Conservation (phyloP, 2,329 filamentous ascomycete species). For the Tolypocladium ophioglossoides region DNA sequence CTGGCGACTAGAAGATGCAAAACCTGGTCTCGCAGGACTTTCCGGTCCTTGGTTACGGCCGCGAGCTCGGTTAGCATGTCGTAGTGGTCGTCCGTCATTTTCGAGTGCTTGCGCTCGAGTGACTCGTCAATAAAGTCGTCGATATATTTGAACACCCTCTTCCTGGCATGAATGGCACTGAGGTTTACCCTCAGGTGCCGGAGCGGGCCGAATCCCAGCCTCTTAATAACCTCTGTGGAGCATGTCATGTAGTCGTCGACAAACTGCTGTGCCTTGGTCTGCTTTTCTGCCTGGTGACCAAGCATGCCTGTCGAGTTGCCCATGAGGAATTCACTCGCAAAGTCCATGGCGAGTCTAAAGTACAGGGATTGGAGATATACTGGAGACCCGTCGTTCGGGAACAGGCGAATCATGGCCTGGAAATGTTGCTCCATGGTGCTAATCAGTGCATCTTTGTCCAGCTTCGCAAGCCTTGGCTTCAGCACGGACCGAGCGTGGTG, state of each 20-base stretch:
- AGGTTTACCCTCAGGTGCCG: constrained; percentile 16
- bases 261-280: constrained; percentile 22
- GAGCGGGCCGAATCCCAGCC: constrained; percentile 21
- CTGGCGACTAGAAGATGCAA: constrained; percentile 33
- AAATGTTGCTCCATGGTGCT: constrained; percentile 23
- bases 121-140: constrained; percentile 32
- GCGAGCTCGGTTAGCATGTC: constrained; percentile 41
- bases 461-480: constrained; percentile 20
- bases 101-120: constrained; percentile 8
- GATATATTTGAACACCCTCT: constrained; percentile 26
- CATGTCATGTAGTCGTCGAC: constrained; percentile 23
- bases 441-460: constrained; percentile 16
- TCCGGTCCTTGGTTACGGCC: constrained; percentile 29
- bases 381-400: constrained; percentile 9
- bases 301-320: constrained; percentile 14
- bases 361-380: constrained; percentile 35
- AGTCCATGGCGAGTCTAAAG: constrained; percentile 36
- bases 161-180: constrained; percentile 15
- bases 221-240: constrained; percentile 19
- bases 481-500: constrained; percentile 28
- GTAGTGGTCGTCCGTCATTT: constrained; percentile 17
- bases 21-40: constrained; percentile 28
- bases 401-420: constrained; percentile 25
- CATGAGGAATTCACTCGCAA: constrained; percentile 39
- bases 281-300: constrained; percentile 3